Evolutionary conservation across 352 stramenopile genomes (phyloP), one percentile per base, ranked within the genome.

Genomic region (Thraustochytrium sp.): DNA sequence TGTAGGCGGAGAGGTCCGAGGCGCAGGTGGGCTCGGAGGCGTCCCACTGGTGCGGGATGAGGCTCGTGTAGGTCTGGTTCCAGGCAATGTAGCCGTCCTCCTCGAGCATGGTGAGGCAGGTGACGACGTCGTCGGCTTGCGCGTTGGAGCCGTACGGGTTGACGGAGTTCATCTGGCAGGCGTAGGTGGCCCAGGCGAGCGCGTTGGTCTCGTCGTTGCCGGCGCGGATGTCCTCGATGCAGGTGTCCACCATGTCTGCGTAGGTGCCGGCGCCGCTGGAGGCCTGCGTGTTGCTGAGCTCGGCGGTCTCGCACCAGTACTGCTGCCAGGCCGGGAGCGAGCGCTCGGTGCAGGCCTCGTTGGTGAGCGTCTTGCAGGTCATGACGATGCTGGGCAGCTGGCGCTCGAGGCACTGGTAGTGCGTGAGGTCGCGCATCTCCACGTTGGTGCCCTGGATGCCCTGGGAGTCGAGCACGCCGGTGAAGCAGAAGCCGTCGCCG

Each of bases 281-380:
- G n/a, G 64, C 64, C 42, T 77, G 42, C 8, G 64, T 77, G 64
- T 77, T 72, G n/a, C 3, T 16, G 64, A 77, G 64, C 42, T 77
- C 64, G 36, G 64, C 64, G 40, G 42, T 77, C 42, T 54, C 64
- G 36, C 64, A 77, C 64, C 64, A 77, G 64, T 77, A 77, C 64
- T 77, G 42, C 2, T 62, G 42, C 42, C 48, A 62, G 64, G 21
- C 64, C 9, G 26, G 21, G 36, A 77, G 16, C 16, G 11, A 31
- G 46, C 48, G 48, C 40, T 77, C 36, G 46, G 29, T 36, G 64
- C 64, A 77, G 23, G 42, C 23, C 21, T 77, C 64, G 46, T 77
- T 36, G 16, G 48, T 44, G 21, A 77, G 64, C 9, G 64, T 34
- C 46, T 77, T 77, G 48, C 64, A 77, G 46, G 64, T 77, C n/a